Evolutionary conservation across 1,284 basidiomycete species (phyloP).

Genomic region (Trametes sp.): DNA sequence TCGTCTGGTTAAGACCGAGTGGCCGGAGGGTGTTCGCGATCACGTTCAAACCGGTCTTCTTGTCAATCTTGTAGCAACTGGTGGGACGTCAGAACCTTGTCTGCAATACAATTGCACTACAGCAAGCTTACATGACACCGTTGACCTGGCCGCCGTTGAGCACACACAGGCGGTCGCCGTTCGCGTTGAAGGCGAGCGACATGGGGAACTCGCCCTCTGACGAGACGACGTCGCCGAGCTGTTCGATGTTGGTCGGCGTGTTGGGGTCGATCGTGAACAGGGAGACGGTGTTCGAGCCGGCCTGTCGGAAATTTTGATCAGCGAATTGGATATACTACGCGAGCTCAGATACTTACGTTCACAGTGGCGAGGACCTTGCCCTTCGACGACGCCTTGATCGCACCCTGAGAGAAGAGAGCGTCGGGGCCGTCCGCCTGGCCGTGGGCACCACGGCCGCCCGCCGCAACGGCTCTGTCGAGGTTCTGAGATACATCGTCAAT

Average conservation of each 20-base stretch:
- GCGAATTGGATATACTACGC: conserved; percentile 27
- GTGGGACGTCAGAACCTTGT: background rate
- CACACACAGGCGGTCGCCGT: conserved; percentile 49
- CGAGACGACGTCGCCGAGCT: conserved; percentile 51
- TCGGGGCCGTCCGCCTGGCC: conserved; percentile 51
- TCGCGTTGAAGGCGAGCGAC: conserved; percentile 52
- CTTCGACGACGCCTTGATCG: conserved; percentile 50
- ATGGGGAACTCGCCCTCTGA: conserved; percentile 58
- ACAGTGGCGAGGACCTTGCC: conserved; percentile 52
- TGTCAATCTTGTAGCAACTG: conserved; percentile 55
- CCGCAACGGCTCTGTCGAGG: conserved; percentile 38
- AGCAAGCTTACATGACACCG: conserved; percentile 49
- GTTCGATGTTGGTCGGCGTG: conserved; percentile 48
- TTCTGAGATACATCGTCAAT: conserved; percentile 20
- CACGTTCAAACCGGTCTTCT: conserved; percentile 47
- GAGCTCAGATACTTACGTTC: no score
- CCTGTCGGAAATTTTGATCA: conserved; percentile 36
- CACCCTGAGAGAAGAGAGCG: conserved; percentile 54
- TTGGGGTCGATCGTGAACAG: conserved; percentile 53
- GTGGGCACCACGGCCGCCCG: conserved; percentile 51
- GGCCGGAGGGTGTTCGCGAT: conserved; percentile 50
- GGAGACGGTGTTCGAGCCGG: conserved; percentile 56
- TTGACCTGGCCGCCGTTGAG: conserved; percentile 57
- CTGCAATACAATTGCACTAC: background rate
- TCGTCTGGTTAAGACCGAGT: conserved; percentile 54